Conservation (phyloP, 2,329 filamentous ascomycete species). For the Fusarium proliferatum region DNA sequence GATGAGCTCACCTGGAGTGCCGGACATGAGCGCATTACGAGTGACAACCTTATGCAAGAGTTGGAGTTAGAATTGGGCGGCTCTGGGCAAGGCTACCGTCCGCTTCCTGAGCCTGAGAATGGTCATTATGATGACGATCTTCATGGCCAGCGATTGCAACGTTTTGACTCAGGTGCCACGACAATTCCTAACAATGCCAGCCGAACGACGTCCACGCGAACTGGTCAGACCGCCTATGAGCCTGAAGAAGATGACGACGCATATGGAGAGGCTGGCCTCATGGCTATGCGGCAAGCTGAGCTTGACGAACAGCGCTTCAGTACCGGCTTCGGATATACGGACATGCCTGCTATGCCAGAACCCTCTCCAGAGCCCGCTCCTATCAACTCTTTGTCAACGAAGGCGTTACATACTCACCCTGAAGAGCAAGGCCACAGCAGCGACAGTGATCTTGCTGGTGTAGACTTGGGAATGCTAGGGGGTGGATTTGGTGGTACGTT, state of each 20-base stretch:
- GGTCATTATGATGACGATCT: conserved; percentile 60
- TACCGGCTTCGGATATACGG: conserved; percentile 47
- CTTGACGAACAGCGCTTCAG: conserved; percentile 72
- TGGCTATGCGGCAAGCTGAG: conserved; percentile 86
- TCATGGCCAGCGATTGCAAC: conserved; percentile 55
- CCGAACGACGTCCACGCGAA: conserved; percentile 37
- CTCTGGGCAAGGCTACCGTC: conserved; percentile 48
- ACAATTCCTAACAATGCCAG: conserved; percentile 50
- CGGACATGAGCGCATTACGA: conserved; percentile 56
- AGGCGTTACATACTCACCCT: conserved; percentile 57
- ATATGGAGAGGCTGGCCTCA: conserved; percentile 84
- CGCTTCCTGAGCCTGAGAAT: conserved; percentile 56
- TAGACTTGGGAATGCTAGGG: conserved; percentile 80
- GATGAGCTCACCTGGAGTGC: conserved; percentile 57
- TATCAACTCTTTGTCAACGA: conserved; percentile 52
- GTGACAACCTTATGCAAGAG: conserved; percentile 67
- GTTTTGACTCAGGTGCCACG: conserved; percentile 63
- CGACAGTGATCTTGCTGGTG: conserved; percentile 75
- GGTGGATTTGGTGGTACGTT: conserved; percentile 73
- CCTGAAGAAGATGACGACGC: conserved; percentile 78
- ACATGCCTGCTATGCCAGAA: conserved; percentile 47
- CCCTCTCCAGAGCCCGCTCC: conserved; percentile 28
- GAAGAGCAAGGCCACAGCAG: conserved; percentile 65
- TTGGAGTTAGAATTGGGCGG: conserved; percentile 66
- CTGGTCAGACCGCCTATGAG: conserved; percentile 32